Conservation (phyloP, 129 eudicot genomes). For the Sambucus nigra region DNA sequence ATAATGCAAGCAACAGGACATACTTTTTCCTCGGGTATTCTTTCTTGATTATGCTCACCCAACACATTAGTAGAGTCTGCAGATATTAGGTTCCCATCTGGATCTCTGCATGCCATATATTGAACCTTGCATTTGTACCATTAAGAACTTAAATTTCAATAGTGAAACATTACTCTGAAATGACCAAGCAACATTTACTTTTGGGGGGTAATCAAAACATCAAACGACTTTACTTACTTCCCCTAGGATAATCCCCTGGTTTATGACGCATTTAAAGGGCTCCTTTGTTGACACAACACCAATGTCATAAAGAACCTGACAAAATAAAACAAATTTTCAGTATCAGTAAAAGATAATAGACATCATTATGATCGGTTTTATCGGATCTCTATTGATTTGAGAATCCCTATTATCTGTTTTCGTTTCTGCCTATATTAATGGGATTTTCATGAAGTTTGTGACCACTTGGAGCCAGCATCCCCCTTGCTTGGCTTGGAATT, state of each 20-base stretch:
- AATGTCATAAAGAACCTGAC: constrained; percentile 94
- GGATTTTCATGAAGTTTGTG: neutral
- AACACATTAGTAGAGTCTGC: constrained; percentile 48
- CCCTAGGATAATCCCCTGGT: constrained; percentile 97
- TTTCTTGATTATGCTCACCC: constrained; percentile 55
- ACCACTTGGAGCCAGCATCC: neutral
- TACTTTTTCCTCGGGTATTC: constrained; percentile 69
- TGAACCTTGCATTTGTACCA: constrained; percentile 58
- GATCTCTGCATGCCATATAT: constrained; percentile 73
- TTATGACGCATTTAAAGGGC: constrained; percentile 93
- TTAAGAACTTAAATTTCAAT: constrained; percentile 3
- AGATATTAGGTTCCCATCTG: constrained; percentile 66
- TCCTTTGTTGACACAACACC: constrained; percentile 92
- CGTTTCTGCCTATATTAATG: neutral
- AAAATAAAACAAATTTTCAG: neutral
- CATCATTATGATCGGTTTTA: neutral
- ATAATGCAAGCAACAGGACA: constrained; percentile 2
- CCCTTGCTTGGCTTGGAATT: neutral
- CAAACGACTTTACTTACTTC: constrained; percentile 58
- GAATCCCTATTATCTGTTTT: neutral
- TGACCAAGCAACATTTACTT: neutral
- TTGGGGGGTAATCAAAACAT: neutral
- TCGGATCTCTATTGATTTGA: neutral
- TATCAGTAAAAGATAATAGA: neutral
- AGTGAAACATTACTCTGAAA: neutral